Evolutionary conservation across 139 green algal species (phyloP), one percentile per base, ranked within the genome.

Genomic region (Chlorella sp.): DNA sequence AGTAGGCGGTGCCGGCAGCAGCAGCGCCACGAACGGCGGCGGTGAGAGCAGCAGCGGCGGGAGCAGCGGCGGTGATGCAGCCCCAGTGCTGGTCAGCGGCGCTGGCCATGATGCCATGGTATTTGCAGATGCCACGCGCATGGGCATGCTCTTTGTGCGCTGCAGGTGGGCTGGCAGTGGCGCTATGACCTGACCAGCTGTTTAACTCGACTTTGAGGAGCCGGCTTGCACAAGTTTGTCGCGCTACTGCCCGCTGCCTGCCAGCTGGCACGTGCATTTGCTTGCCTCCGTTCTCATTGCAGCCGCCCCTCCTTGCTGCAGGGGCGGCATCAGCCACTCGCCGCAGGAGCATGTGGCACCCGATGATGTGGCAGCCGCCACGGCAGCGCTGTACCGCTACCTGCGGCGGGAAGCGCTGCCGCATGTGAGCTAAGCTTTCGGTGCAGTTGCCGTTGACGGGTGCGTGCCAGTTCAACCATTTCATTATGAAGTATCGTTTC

Each of bases 111-210:
- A 99, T 81, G 94, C 94, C 13, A 92, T 98, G 90, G 94, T 93
- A 26, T 92, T 98, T 72, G 92, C 94, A 2, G 88, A 95, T 7
- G 57, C 95, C 1, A 92, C 92, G n/a, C 78, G 80, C 84, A 93
- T 96, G 71, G 92, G 78, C 60, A 98, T 98, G 96, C 74, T 98
- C 75, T 98, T 98, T 87, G 96, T 98, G 85, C 88, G 96, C 4
- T 88, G 81, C 67, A 79, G 25, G 80, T 85, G 63, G 41, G 78
- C 32, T 6, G 74, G 2, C 28, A 68, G 39, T n/a, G 18, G n/a
- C n/a, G n/a, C n/a, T n/a, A n/a, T n/a, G n/a, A n/a, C n/a, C n/a
- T n/a, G n/a, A n/a, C n/a, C n/a, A n/a, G n/a, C n/a, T n/a, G n/a
- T n/a, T n/a, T n/a, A n/a, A n/a, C n/a, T n/a, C n/a, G n/a, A n/a